Evolutionary conservation across 2,329 filamentous ascomycete species (phyloP).

Genomic region (Coccinonectria pachysandricola): DNA sequence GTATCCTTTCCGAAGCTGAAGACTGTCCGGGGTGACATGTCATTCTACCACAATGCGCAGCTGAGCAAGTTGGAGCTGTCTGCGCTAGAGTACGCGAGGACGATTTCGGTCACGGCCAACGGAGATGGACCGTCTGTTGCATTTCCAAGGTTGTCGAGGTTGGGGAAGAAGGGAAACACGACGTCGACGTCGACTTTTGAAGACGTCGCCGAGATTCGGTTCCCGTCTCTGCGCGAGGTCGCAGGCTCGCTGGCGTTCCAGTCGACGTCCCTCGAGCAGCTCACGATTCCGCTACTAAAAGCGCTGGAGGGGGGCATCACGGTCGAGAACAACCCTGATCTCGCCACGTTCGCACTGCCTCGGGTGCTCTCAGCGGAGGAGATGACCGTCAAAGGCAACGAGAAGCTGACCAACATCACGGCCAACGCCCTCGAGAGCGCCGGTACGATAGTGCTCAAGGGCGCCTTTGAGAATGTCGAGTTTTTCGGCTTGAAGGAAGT

Average conservation of each 20-base stretch:
- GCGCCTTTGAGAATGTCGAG: slow-evolving; percentile 16
- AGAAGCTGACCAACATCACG: slow-evolving; percentile 16
- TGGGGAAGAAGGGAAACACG: slow-evolving; percentile 16
- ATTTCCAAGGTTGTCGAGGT: slow-evolving; percentile 12
- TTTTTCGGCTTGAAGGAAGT: slow-evolving; percentile 18
- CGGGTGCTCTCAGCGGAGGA: slow-evolving; percentile 12
- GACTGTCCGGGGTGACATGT: slow-evolving; percentile 14
- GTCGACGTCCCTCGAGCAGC: slow-evolving; percentile 10
- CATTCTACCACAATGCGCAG: slow-evolving; percentile 14
- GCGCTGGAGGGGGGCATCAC: slow-evolving; percentile 15
- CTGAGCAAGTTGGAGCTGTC: slow-evolving; percentile 10
- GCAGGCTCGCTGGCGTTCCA: slow-evolving; percentile 16
- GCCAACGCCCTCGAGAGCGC: slow-evolving; percentile 18
- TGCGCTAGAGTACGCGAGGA: slow-evolving; percentile 15
- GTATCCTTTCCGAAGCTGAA: slow-evolving; percentile 15
- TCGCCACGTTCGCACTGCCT: slow-evolving; percentile 16
- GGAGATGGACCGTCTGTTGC: slow-evolving; percentile 8
- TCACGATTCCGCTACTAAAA: slow-evolving; percentile 16
- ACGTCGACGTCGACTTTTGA: slow-evolving; percentile 15
- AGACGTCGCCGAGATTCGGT: slow-evolving; percentile 10
- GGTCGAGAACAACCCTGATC: slow-evolving; percentile 14
- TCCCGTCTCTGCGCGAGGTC: slow-evolving; percentile 14
- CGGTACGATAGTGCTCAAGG: slow-evolving; percentile 15
- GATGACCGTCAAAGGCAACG: slow-evolving; percentile 13
- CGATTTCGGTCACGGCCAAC: slow-evolving; percentile 17